Base-by-base conservation (phyloP, 2,329 filamentous ascomycete genomes). In the Aureobasidium melanogenum region DNA sequence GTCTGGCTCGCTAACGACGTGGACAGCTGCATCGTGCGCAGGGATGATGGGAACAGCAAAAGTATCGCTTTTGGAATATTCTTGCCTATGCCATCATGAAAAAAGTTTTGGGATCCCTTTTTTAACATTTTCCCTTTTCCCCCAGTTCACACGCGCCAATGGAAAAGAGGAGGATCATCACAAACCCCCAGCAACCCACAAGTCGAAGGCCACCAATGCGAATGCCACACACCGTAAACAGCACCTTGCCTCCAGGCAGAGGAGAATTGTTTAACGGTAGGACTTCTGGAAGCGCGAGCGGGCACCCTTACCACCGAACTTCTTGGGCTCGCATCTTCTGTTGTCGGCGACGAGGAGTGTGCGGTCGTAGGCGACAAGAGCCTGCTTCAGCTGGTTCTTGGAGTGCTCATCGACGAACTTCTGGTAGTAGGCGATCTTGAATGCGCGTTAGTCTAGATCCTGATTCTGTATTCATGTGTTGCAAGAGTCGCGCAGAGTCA, bases 341-440 rank as follows among this genome's bases (percentile, higher is more conserved):
- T 96, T 97, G 82, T 99, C 94, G 80, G 94, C 94, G 74, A 99
- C 94, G 76, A 99, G 89, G 70, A 99, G 88, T 77, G 91, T 96
- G 76, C 92, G 87, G 85, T 96, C 91, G 84, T 93, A 99, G 79
- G 91, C 86, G 75, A 93, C 89, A 72, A 99, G 87, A 71, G 90
- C 89, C 82, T 93, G 88, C 91, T 97, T 99, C 76, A 99, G 86
- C 82, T 91, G 85, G 87, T 97, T 97, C 89, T 99, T 99, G 84
- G 89, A 91, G 89, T 97, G 92, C 89, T 99, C 94, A 77, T 99
- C 94, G 81, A 97, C 91, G 83, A 88, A 99, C 86, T 99, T 97
- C 84, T 97, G 93, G 89, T 97, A 97, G 88, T 97, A 97, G 80
- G 91, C 88, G 75, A 96, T 75, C 73, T 76, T 68, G 30, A 30